Percentiles rank a stretch among this genome's conserved stretches.
phyloP scores from a whole-genome alignment of 2,329 filamentous ascomycete genomes.

The Metarhizium album region DNA sequence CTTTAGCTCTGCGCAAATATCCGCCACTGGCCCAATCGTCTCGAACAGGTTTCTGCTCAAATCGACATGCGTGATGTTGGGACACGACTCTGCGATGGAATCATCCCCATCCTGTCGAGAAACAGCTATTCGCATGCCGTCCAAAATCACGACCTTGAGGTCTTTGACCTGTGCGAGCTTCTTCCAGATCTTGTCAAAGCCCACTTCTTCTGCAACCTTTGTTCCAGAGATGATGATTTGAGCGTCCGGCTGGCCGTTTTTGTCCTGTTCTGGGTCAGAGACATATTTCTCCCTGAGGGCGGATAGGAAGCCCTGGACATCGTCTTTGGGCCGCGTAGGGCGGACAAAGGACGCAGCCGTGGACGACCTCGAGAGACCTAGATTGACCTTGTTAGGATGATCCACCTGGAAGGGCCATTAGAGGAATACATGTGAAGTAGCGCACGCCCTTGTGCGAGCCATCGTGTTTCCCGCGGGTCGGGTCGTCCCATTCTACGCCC shows the following conservation, averaged over 20 bases:
- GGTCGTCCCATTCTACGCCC: slow-evolving; percentile 94
- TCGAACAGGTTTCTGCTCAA: slow-evolving; percentile 76
- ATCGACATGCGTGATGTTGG: slow-evolving; percentile 67
- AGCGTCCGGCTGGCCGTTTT: slow-evolving; percentile 24
- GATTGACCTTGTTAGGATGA: not conserved
- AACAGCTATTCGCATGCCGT: slow-evolving; percentile 54
- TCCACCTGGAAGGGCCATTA: not conserved
- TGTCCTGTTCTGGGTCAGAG: slow-evolving; percentile 32
- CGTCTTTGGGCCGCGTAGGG: slow-evolving; percentile 59
- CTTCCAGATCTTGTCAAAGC: slow-evolving; percentile 83
- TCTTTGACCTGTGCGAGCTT: slow-evolving; percentile 70
- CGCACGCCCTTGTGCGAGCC: slow-evolving; percentile 67
- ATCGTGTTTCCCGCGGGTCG: slow-evolving; percentile 77
- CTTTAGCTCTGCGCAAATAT: slow-evolving; percentile 62
- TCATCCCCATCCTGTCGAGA: slow-evolving; percentile 22
- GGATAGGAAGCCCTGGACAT: slow-evolving; percentile 61
- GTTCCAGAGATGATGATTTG: slow-evolving; percentile 55
- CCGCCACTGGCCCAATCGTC: slow-evolving; percentile 51
- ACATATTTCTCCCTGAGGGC: slow-evolving; percentile 81
- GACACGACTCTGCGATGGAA: slow-evolving; percentile 41
- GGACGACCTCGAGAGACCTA: slow-evolving; percentile 51
- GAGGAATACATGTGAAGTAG: slow-evolving; percentile 68
- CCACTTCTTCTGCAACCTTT: slow-evolving; percentile 86
- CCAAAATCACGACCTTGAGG: slow-evolving; percentile 70
- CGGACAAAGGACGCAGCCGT: slow-evolving; percentile 82